Percentiles rank a stretch among this genome's conserved stretches.
These are phyloP conservation scores for Blastocystis sp. DNA, from an alignment of 352 stramenopile genomes.

Conservation along the genomic window DNA sequence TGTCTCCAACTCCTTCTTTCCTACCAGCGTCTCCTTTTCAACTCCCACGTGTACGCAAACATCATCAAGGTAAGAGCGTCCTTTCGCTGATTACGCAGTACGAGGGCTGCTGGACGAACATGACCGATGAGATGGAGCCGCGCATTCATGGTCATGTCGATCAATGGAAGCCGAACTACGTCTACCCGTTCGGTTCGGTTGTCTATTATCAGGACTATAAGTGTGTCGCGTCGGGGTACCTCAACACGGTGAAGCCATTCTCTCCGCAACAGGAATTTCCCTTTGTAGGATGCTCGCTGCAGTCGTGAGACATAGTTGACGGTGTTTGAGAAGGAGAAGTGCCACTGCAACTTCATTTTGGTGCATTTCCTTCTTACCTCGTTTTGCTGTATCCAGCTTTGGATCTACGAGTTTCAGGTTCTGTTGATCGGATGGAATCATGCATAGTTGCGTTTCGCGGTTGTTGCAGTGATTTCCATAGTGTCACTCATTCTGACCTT, in stretches of 20 bases:
- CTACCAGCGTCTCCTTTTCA: conserved; percentile 1
- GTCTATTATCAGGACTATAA: neutral
- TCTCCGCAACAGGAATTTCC: neutral
- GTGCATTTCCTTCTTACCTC: conserved; percentile 2
- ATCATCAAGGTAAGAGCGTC: conserved; percentile 4
- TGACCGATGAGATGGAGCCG: neutral
- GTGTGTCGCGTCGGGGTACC: conserved; percentile 1
- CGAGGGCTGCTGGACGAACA: conserved; percentile 11
- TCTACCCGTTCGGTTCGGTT: neutral
- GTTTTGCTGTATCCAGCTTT: neutral
- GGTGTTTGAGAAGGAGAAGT: conserved; percentile 28
- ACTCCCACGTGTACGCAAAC: neutral
- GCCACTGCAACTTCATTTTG: conserved; percentile 19
- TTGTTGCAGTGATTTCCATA: conserved; percentile 18
- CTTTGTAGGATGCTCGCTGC: neutral
- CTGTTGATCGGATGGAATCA: neutral
- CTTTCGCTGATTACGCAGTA: neutral
- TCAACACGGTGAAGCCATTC: neutral
- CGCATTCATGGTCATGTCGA: conserved; percentile 16
- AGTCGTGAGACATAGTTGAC: neutral
- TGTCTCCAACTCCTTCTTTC: neutral
- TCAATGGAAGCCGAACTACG: neutral
- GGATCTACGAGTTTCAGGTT: conserved; percentile 19
- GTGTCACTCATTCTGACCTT: conserved; percentile 51
- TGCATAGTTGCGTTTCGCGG: conserved; percentile 29